These are phyloP conservation scores for Chaetomiaceae sp. DNA, from an alignment of 2,329 filamentous ascomycete genomes.

Conservation along the genomic window DNA sequence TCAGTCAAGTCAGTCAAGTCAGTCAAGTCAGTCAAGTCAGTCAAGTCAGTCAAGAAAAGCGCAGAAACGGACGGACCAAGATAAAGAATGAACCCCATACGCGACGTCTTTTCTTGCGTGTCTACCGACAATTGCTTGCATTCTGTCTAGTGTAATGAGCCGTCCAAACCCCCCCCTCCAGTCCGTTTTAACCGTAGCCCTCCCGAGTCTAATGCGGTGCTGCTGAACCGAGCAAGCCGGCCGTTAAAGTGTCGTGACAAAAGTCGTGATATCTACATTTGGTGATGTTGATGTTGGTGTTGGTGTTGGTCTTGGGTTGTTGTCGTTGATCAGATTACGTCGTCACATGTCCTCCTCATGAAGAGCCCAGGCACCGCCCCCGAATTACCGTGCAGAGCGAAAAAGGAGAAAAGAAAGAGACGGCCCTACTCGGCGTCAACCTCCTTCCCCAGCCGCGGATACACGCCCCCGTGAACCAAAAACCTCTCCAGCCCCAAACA, in stretches of 20 bases:
- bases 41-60: no score
- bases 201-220: constrained; percentile 13
- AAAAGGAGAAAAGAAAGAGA: no score
- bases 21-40: no score
- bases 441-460: constrained; percentile 28
- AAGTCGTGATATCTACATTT: constrained; percentile 15
- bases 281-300: not conserved
- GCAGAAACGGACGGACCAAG: no score
- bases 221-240: constrained; percentile 1
- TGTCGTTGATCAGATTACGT: no score
- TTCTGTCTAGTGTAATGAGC: constrained; percentile 17
- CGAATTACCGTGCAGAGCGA: no score
- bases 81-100: not conserved
- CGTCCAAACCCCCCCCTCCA: not conserved
- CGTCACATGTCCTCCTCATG: not conserved
- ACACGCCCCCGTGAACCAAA: constrained; percentile 36
- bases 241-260: constrained; percentile 1
- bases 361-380: not conserved
- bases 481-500: constrained; percentile 39
- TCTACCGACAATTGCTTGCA: constrained; percentile 26
- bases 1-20: no score
- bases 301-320: no score
- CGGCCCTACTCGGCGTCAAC: no score
- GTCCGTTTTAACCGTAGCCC: constrained; percentile 5
- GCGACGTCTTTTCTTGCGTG: not conserved